phyloP scores from a whole-genome alignment of 1,139 yeast species.

The Meyerozyma elateridarum region DNA sequence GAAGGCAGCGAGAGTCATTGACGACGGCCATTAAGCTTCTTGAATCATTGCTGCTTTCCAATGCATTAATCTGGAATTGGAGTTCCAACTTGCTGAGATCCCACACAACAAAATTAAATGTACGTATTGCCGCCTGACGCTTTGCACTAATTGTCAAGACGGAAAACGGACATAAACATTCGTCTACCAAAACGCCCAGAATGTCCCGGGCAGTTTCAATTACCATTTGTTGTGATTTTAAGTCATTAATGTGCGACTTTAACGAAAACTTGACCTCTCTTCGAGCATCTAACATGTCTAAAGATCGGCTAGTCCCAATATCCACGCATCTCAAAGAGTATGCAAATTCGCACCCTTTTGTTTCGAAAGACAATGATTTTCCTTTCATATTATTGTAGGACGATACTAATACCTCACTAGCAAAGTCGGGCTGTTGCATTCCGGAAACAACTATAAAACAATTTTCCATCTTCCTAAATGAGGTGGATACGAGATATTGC shows the following conservation, averaged over 20 bases:
- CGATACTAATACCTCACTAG: constrained; percentile 10
- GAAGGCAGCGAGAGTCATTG: too few relatives aligned
- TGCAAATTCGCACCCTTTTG: not conserved
- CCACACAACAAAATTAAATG: too few relatives aligned
- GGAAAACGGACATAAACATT: too few relatives aligned
- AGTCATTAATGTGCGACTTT: not conserved
- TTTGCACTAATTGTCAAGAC: too few relatives aligned
- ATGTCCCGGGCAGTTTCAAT: constrained; percentile 1
- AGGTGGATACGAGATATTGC: constrained; percentile 16
- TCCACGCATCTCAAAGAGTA: constrained; percentile 8
- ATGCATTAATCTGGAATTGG: too few relatives aligned
- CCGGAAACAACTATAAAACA: constrained; percentile 19
- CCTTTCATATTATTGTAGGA: constrained; percentile 12
- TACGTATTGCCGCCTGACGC: too few relatives aligned
- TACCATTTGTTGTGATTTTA: constrained; percentile 2
- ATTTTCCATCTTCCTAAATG: constrained; percentile 15
- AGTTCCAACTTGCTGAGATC: too few relatives aligned
- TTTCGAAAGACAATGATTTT: constrained; percentile 11
- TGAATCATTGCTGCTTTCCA: too few relatives aligned
- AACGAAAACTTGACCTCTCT: not conserved
- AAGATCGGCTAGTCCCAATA: constrained; percentile 6
- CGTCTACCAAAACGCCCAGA: too few relatives aligned
- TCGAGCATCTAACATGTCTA: not conserved
- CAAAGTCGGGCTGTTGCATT: constrained; percentile 6
- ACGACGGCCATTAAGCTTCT: too few relatives aligned